Evolutionary conservation across 306 rosid genomes (phyloP), one percentile per base, ranked within the genome.

Genomic region (Vigna unguiculata): DNA sequence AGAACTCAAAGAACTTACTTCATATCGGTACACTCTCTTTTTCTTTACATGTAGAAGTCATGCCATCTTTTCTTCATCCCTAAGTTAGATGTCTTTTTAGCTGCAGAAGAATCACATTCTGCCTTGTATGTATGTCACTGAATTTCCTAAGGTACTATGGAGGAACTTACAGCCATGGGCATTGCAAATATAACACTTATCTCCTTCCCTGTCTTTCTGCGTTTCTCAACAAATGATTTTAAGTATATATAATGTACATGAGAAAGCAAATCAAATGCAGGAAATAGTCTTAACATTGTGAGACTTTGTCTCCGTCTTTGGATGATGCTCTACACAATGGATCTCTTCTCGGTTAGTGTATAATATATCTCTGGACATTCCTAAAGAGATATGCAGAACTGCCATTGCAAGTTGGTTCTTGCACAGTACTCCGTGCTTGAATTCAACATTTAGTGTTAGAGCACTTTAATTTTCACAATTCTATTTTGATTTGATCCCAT

Each of bases 41-140:
- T 3, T 38, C 13, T 40, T 40, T 40, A 2, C 45, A 40, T 40
- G 45, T 40, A 25, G 10, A 76, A 76, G 46, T 76, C 45, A 9
- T 7, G 1, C 28, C 22, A 48, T 53, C 48, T 65, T 54, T 40
- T 1, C 43, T 43, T 76, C 16, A 66, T 40, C 17, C n/a, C 43
- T 30, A 15, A 7, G 43, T 30, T 49, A 8, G 63, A 36, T 64
- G 32, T 32, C 30, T 71, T 52, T 53, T 6, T 69, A 63, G 40
- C 19, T 12, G 63, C 36, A 63, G 36, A 36, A 43, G 41, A 11
- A 32, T 59, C 34, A 28, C 32, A 62, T n/a, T n/a, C 77, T 48
- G 28, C 38, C 78, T 36, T 49, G 62, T 69, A 59, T 59, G 78
- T 68, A 58, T 58, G 78, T 6, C 17, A 5, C 45, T 59, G 40